These are phyloP conservation scores for Mortierella sp. DNA, from an alignment of 371 early-diverging fungal species.

Conservation along the genomic window DNA sequence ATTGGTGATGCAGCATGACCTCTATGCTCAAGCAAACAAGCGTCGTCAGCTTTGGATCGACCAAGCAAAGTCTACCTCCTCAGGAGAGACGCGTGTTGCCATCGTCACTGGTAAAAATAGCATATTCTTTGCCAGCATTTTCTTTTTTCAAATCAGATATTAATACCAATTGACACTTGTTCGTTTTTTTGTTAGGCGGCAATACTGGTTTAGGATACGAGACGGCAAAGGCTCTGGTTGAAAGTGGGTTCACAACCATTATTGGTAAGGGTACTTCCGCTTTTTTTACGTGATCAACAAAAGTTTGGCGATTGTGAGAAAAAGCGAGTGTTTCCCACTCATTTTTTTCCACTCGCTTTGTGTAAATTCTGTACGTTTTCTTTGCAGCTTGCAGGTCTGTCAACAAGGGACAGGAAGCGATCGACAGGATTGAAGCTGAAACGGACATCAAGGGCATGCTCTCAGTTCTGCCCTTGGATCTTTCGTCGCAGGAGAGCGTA, in stretches of 20 bases:
- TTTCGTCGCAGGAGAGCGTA: slow-evolving; percentile 61
- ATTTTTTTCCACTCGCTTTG: slow-evolving; percentile 1
- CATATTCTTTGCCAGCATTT: background rate
- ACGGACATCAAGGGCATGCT: slow-evolving; percentile 56
- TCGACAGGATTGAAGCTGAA: slow-evolving; percentile 48
- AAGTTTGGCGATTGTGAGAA: too few species aligned
- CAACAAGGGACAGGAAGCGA: slow-evolving; percentile 48
- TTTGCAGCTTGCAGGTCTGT: slow-evolving; percentile 33
- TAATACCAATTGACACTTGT: too few species aligned
- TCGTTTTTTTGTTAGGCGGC: slow-evolving; percentile 24
- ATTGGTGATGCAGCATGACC: slow-evolving; percentile 17
- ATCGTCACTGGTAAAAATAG: slow-evolving; percentile 45
- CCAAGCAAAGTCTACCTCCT: slow-evolving; percentile 11
- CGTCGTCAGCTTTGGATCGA: slow-evolving; percentile 48
- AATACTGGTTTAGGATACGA: slow-evolving; percentile 50
- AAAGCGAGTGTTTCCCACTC: too few species aligned
- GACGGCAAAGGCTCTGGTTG: slow-evolving; percentile 46
- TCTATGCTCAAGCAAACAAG: slow-evolving; percentile 9
- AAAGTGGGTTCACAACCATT: slow-evolving; percentile 35
- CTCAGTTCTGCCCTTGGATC: slow-evolving; percentile 58
- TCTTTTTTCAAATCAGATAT: too few species aligned
- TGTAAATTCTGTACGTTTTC: too few species aligned
- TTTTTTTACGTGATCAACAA: too few species aligned
- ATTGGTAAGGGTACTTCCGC: slow-evolving; percentile 23
- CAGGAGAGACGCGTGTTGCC: slow-evolving; percentile 27